Conservation (phyloP, 768 basidiomycete species). For the Panus rudis region DNA sequence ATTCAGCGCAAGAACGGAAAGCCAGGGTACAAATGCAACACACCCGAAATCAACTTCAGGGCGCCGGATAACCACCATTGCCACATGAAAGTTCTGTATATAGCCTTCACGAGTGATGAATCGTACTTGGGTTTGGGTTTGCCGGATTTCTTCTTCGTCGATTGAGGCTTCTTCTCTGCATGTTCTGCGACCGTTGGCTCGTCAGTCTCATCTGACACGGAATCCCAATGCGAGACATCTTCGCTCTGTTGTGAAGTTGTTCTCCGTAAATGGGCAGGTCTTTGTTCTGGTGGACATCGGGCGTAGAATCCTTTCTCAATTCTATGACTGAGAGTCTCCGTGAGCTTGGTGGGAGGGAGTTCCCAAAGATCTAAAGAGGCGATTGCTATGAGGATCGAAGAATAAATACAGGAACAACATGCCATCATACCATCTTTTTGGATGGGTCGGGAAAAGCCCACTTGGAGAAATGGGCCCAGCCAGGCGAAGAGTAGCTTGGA, state of each 20-base stretch:
- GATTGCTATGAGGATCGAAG: neutral
- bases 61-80: conserved; percentile 42
- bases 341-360: conserved; percentile 33
- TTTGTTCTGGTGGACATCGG: conserved; percentile 43
- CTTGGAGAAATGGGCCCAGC: conserved; percentile 46
- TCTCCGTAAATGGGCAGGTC: conserved; percentile 27
- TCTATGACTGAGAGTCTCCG: conserved; percentile 31
- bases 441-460: conserved; percentile 52
- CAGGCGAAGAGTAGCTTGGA: conserved; percentile 46
- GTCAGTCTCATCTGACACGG: neutral
- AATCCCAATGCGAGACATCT: too few relatives aligned
- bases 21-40: neutral
- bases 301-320: conserved; percentile 42
- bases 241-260: neutral
- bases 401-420: neutral
- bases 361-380: conserved; percentile 43
- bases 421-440: conserved; percentile 42
- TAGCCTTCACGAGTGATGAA: conserved; percentile 41
- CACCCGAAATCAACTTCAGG: conserved; percentile 37
- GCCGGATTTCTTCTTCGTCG: conserved; percentile 4
- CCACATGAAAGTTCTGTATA: conserved; percentile 39
- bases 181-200: neutral
- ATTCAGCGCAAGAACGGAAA: neutral
- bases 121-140: conserved; percentile 27
- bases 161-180: neutral